Evolutionary conservation across 345 rosid genomes (phyloP).

Genomic region (Reutealis trisperma): DNA sequence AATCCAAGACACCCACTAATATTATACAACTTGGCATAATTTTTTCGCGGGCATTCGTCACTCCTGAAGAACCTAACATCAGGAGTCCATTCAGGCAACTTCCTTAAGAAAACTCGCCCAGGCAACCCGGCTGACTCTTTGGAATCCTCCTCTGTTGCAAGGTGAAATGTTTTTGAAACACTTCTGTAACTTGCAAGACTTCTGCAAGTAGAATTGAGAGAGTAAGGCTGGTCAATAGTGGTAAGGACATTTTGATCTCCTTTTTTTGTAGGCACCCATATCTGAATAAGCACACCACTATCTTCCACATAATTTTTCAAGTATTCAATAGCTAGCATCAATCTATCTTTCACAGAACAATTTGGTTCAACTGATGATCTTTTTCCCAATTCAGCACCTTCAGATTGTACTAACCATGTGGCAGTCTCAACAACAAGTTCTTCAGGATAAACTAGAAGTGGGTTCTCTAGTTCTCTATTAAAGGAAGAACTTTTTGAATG

Average conservation of each 20-base stretch:
- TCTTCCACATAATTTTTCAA: conserved; percentile 55
- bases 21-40: conserved; percentile 54
- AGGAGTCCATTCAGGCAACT: conserved; percentile 90
- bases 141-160: conserved; percentile 61
- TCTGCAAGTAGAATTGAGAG: conserved; percentile 46
- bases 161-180: conserved; percentile 57
- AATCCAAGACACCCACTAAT: conserved; percentile 78
- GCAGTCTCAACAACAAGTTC: conserved; percentile 28
- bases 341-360: conserved; percentile 53
- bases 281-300: conserved; percentile 63
- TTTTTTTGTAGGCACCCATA: conserved; percentile 72
- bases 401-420: conserved; percentile 37
- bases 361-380: conserved; percentile 52
- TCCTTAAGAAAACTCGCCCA: conserved; percentile 67
- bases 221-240: conserved; percentile 66
- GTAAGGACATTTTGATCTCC: conserved; percentile 67
- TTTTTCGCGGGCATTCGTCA: conserved; percentile 68
- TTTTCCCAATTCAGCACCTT: conserved; percentile 47
- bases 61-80: conserved; percentile 77
- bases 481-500: conserved; percentile 31
- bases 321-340: conserved; percentile 49
- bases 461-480: conserved; percentile 25
- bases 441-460: conserved; percentile 29
- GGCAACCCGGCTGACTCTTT: conserved; percentile 66
- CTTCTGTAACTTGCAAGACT: conserved; percentile 62